These are phyloP conservation scores for Physcomitrellopsis africana DNA, from an alignment of 225 moss, liverwort and hornwort species.

Conservation along the genomic window DNA sequence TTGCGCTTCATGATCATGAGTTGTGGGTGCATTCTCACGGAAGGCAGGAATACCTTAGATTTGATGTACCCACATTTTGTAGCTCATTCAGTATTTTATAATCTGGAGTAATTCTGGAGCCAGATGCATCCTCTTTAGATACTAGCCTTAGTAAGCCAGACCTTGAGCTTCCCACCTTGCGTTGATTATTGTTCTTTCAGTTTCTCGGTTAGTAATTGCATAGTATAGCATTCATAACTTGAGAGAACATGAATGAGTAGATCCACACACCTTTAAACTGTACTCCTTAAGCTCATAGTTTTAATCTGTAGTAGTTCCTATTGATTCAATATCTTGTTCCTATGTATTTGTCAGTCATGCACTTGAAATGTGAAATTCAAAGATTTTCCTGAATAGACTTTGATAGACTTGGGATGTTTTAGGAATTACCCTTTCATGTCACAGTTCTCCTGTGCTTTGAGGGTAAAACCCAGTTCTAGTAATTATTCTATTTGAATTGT, in stretches of 20 bases:
- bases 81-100: conserved; percentile 22
- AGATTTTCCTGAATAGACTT: not conserved
- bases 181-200: not conserved
- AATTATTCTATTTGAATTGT: too few relatives aligned
- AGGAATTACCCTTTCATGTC: not conserved
- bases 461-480: not conserved
- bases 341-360: conserved; percentile 1
- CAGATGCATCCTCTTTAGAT: conserved; percentile 1
- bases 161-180: conserved; percentile 9
- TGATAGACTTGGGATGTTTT: not conserved
- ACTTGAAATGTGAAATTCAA: conserved; percentile 16
- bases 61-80: conserved; percentile 41
- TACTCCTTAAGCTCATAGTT: not conserved
- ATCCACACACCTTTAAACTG: conserved; percentile 5
- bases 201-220: conserved; percentile 4
- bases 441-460: not conserved
- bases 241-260: conserved; percentile 15
- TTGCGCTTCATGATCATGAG: conserved; percentile 30
- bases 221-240: conserved; percentile 10
- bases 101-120: conserved; percentile 22
- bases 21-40: conserved; percentile 15
- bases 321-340: conserved; percentile 23
- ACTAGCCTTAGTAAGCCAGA: conserved; percentile 21
- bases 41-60: conserved; percentile 22
- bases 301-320: not conserved